Percentiles rank a stretch among this genome's conserved stretches.
These are phyloP conservation scores for Trifolium repens DNA, from an alignment of 306 rosid genomes.

Conservation along the genomic window DNA sequence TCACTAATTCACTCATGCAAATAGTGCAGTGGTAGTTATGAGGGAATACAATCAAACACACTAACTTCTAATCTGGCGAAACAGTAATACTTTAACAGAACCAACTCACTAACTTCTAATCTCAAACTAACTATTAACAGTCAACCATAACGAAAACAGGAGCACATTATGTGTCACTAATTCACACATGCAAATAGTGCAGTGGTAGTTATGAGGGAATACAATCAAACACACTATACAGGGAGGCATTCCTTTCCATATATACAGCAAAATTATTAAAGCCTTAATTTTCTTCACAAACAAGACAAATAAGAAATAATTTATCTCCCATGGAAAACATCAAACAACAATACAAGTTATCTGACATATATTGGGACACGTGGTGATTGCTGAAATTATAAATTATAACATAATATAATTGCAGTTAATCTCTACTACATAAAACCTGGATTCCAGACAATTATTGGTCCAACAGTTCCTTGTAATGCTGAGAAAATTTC, in stretches of 20 bases:
- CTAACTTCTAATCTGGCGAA: too few species aligned
- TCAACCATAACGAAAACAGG: not conserved
- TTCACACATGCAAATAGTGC: not conserved
- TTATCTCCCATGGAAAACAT: constrained; percentile 19
- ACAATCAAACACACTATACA: not conserved
- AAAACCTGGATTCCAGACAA: constrained; percentile 88
- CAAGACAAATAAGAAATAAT: constrained; percentile 6
- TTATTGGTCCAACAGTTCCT: constrained; percentile 81
- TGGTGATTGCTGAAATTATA: constrained; percentile 25
- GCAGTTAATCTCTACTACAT: constrained; percentile 33
- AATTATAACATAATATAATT: constrained; percentile 20
- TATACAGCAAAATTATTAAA: not conserved
- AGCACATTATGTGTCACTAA: constrained; percentile 3
- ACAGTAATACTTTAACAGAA: too few species aligned
- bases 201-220: not conserved
- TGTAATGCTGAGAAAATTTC: constrained; percentile 60
- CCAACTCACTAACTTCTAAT: too few species aligned
- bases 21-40: not conserved
- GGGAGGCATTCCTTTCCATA: not conserved
- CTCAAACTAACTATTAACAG: too few species aligned
- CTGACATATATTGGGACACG: constrained; percentile 20
- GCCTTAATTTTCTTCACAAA: constrained; percentile 26
- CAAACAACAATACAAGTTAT: constrained; percentile 16
- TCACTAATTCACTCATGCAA: not conserved
- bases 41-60: too few species aligned